Conservation (phyloP, 345 rosid genomes). For the Salix viminalis region DNA sequence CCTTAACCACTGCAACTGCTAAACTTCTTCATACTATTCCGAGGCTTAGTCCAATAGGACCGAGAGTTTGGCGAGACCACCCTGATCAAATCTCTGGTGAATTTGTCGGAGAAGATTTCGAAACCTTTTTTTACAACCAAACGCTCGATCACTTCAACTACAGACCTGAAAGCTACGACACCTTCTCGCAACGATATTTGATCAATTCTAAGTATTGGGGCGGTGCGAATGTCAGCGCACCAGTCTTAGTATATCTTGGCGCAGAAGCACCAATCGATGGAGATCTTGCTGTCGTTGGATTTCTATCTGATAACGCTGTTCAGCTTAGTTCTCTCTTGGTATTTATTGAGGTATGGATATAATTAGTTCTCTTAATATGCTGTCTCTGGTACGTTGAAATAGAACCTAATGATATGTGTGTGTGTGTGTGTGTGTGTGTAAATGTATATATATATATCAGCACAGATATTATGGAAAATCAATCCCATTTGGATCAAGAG, state of each 20-base stretch:
- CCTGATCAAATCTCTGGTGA: neutral
- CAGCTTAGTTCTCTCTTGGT: constrained; percentile 28
- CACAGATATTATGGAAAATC: constrained; percentile 49
- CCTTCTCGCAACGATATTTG: constrained; percentile 36
- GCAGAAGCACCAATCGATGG: constrained; percentile 25
- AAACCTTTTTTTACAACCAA: constrained; percentile 37
- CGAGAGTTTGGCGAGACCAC: constrained; percentile 1
- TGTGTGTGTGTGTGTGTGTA: no score
- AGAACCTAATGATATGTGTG: neutral
- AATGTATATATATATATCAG: constrained; percentile 3
- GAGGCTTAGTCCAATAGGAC: constrained; percentile 30
- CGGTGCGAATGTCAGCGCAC: constrained; percentile 24
- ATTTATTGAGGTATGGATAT: constrained; percentile 37
- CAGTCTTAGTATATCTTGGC: constrained; percentile 38
- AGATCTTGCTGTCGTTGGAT: constrained; percentile 6
- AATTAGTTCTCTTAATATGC: neutral
- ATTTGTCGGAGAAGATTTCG: constrained; percentile 9
- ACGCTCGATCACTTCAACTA: constrained; percentile 52
- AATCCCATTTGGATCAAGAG: constrained; percentile 42
- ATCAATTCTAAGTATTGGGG: constrained; percentile 42
- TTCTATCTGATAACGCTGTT: constrained; percentile 31
- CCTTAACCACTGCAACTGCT: neutral
- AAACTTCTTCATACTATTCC: constrained; percentile 12
- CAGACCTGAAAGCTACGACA: constrained; percentile 34
- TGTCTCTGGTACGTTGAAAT: neutral